Conservation (phyloP, 495 filamentous ascomycete species). For the Corynascus novoguineensis region DNA sequence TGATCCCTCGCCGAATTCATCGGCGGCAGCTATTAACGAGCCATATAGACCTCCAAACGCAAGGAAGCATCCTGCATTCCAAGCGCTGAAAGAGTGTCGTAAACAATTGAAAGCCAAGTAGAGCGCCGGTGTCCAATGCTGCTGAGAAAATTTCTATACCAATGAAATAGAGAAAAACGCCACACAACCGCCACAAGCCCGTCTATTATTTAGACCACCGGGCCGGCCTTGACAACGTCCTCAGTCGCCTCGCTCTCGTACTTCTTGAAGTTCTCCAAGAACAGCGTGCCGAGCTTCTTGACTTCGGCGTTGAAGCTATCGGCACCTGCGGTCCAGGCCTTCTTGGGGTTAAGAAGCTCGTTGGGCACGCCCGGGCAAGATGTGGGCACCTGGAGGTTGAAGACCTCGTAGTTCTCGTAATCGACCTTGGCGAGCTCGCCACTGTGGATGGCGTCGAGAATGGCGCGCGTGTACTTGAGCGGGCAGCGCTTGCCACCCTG, state of each 20-base stretch:
- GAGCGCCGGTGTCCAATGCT: slow-evolving; percentile 12
- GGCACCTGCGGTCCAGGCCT: slow-evolving; percentile 74
- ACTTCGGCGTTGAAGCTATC: slow-evolving; percentile 81
- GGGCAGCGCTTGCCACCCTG: slow-evolving; percentile 98
- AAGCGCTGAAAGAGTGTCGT: neutral
- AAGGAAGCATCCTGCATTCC: neutral
- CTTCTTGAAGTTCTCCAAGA: slow-evolving; percentile 84
- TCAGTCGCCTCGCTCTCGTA: slow-evolving; percentile 36
- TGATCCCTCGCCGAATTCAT: neutral
- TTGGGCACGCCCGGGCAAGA: slow-evolving; percentile 76
- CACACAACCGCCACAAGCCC: neutral
- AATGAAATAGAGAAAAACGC: neutral
- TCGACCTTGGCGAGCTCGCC: slow-evolving; percentile 86
- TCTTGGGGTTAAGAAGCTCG: slow-evolving; percentile 91
- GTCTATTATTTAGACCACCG: slow-evolving; percentile 45
- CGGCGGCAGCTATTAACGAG: neutral
- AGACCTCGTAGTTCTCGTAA: slow-evolving; percentile 92
- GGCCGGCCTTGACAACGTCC: slow-evolving; percentile 53
- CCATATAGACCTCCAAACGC: neutral
- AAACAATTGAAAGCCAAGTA: neutral
- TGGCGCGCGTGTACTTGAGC: slow-evolving; percentile 97
- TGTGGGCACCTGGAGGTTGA: slow-evolving; percentile 92
- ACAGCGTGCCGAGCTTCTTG: slow-evolving; percentile 76
- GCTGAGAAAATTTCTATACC: neutral
- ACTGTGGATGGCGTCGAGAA: slow-evolving; percentile 95